Evolutionary conservation across 176 grass and related monocot genomes (phyloP).

Genomic region (Oryza punctata): DNA sequence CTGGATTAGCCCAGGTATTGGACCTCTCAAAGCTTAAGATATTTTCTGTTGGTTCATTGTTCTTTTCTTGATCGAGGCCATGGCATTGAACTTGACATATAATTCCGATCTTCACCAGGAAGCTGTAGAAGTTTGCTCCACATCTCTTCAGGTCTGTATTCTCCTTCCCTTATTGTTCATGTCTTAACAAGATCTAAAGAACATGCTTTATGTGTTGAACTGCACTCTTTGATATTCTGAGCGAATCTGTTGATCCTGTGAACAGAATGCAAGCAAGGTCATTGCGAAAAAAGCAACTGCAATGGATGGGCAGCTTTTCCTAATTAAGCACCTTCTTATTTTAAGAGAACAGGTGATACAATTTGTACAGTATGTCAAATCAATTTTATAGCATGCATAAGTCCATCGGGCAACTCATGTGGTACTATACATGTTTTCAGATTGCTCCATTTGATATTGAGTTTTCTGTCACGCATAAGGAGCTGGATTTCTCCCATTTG

Average conservation of each 20-base stretch:
- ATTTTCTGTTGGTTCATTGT: constrained; percentile 31
- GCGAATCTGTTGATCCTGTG: constrained; percentile 32
- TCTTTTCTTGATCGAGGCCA: constrained; percentile 17
- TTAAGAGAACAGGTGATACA: constrained; percentile 83
- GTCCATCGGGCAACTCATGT: constrained; percentile 32
- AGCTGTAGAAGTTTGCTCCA: constrained; percentile 93
- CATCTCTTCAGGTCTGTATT: constrained; percentile 79
- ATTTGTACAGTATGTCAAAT: constrained; percentile 10
- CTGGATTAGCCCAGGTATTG: constrained; percentile 90
- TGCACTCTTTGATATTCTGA: constrained; percentile 40
- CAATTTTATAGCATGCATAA: constrained; percentile 19
- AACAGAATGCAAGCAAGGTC: constrained; percentile 83
- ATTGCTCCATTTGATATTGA: constrained; percentile 92
- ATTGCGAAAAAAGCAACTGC: constrained; percentile 80
- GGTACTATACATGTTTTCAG: constrained; percentile 46
- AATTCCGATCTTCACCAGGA: constrained; percentile 62
- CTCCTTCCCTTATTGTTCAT: constrained; percentile 23
- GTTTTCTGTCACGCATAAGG: constrained; percentile 95
- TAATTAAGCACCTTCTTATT: constrained; percentile 97
- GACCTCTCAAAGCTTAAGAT: constrained; percentile 28
- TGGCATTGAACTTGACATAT: constrained; percentile 38
- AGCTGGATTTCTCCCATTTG: constrained; percentile 99
- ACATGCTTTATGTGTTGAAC: constrained; percentile 1
- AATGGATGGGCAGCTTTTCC: constrained; percentile 97
- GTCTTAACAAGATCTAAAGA: not conserved